Evolutionary conservation across 2,329 filamentous ascomycete genomes (phyloP).

Genomic region (Xylaria sp.): DNA sequence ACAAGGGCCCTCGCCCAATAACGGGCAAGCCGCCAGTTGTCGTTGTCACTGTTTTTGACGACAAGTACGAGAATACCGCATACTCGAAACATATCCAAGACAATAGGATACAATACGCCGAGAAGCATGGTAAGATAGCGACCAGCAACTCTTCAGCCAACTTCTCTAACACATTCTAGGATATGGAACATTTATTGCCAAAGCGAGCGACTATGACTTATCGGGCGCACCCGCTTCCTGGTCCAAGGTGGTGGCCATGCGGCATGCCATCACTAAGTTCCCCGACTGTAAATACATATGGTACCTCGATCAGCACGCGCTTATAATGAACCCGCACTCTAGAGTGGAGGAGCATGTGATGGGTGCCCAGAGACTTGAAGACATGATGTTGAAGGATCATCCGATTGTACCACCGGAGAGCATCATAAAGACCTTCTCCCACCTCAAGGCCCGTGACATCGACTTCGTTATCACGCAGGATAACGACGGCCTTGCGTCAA

Average conservation of each 20-base stretch:
- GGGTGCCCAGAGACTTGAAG: slow-evolving; percentile 72
- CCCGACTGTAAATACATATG: slow-evolving; percentile 85
- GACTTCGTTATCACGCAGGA: slow-evolving; percentile 89
- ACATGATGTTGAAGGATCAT: slow-evolving; percentile 83
- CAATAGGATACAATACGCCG: slow-evolving; percentile 87
- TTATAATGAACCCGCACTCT: slow-evolving; percentile 85
- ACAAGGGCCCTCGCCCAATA: slow-evolving; percentile 50
- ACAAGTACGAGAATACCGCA: slow-evolving; percentile 67
- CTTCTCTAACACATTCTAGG: slow-evolving; percentile 61
- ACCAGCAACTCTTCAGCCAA: background rate
- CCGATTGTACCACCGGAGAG: slow-evolving; percentile 94
- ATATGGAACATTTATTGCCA: slow-evolving; percentile 86
- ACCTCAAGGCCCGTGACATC: slow-evolving; percentile 80
- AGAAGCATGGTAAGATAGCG: slow-evolving; percentile 75
- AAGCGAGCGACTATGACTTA: slow-evolving; percentile 79
- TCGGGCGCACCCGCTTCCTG: slow-evolving; percentile 69
- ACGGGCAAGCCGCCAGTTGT: slow-evolving; percentile 73
- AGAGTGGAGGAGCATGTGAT: slow-evolving; percentile 78
- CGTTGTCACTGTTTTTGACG: slow-evolving; percentile 86
- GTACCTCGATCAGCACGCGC: slow-evolving; percentile 83
- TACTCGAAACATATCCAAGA: slow-evolving; percentile 80
- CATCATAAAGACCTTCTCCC: slow-evolving; percentile 92
- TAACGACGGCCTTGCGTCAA: slow-evolving; percentile 76
- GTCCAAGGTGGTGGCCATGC: slow-evolving; percentile 83
- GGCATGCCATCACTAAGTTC: slow-evolving; percentile 85